Percentiles rank a stretch among this genome's conserved stretches.
These are phyloP conservation scores for Hyaloscypha hepaticicola DNA, from an alignment of 495 filamentous ascomycete species.

Conservation along the genomic window DNA sequence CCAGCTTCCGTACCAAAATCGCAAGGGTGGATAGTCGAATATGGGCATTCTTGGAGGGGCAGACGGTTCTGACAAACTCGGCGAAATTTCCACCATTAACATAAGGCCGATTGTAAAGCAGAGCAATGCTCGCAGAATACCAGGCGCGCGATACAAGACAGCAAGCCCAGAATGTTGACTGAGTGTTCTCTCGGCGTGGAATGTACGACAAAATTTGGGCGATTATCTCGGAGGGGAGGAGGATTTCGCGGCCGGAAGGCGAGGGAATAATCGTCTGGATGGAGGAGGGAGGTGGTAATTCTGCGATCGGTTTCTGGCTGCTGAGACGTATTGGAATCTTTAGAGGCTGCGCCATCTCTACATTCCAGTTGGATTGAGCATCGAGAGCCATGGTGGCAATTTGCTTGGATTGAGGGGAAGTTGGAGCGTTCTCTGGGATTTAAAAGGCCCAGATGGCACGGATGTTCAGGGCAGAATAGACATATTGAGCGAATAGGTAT, in stretches of 20 bases:
- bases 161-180: conserved; percentile 51
- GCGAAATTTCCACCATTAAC: conserved; percentile 54
- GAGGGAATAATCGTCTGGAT: not conserved
- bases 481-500: not conserved
- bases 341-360: conserved; percentile 30
- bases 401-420: not conserved
- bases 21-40: conserved; percentile 55
- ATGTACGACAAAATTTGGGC: conserved; percentile 42
- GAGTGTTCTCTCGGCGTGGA: conserved; percentile 30
- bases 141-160: conserved; percentile 62
- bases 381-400: conserved; percentile 29
- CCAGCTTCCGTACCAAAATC: conserved; percentile 52
- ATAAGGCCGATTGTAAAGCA: conserved; percentile 55
- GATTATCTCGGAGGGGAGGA: conserved; percentile 49
- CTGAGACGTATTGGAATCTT: conserved; percentile 8
- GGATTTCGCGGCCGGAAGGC: conserved; percentile 20
- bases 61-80: conserved; percentile 60
- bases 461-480: not conserved
- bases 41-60: conserved; percentile 57
- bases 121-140: conserved; percentile 56
- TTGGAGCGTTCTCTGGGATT: not conserved
- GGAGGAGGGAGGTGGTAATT: not conserved
- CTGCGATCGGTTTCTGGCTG: not conserved
- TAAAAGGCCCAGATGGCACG: not conserved
- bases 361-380: conserved; percentile 29